Conservation (phyloP, 805 yeast genomes). For the Starmerella floris region DNA sequence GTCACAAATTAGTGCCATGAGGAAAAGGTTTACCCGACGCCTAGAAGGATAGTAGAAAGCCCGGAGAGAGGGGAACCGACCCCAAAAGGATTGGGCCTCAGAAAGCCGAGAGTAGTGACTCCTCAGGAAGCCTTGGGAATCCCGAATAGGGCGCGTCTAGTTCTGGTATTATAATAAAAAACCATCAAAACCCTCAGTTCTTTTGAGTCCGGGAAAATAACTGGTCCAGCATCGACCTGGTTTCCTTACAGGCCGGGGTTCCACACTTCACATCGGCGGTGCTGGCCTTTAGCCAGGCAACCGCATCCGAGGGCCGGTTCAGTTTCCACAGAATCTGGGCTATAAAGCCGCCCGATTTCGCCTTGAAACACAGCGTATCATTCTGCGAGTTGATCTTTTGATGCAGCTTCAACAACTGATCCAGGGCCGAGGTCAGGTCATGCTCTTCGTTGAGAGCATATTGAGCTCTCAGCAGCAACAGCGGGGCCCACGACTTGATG, state of each 20-base stretch:
- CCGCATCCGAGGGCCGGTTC: constrained; percentile 15
- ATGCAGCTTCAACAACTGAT: constrained; percentile 19
- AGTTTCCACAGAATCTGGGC: constrained; percentile 23
- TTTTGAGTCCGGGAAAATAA: too few relatives aligned
- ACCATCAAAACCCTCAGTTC: too few relatives aligned
- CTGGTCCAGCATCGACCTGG: constrained; percentile 10
- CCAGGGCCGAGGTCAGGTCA: constrained; percentile 16
- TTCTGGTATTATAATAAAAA: too few relatives aligned
- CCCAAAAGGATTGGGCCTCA: too few relatives aligned
- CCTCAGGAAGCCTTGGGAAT: too few relatives aligned
- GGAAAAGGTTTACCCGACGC: too few relatives aligned
- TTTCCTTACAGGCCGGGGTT: constrained; percentile 20
- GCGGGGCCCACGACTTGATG: constrained; percentile 8
- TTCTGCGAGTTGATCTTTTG: constrained; percentile 13
- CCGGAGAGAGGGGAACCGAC: too few relatives aligned
- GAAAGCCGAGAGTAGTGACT: too few relatives aligned
- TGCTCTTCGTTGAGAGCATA: neutral
- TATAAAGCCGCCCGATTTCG: constrained; percentile 19
- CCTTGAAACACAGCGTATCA: constrained; percentile 17
- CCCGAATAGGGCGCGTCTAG: too few relatives aligned
- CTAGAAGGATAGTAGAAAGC: too few relatives aligned
- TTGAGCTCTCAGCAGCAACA: constrained; percentile 20
- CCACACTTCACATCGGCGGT: constrained; percentile 13
- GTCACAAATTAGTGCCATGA: too few relatives aligned
- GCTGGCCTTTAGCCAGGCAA: constrained; percentile 15